A percentile compares a stretch with the other conserved stretches of the same genome.
Evolutionary conservation across 78 protist genomes (phyloP).

Genomic region (Tieghemostelium lacteum): DNA sequence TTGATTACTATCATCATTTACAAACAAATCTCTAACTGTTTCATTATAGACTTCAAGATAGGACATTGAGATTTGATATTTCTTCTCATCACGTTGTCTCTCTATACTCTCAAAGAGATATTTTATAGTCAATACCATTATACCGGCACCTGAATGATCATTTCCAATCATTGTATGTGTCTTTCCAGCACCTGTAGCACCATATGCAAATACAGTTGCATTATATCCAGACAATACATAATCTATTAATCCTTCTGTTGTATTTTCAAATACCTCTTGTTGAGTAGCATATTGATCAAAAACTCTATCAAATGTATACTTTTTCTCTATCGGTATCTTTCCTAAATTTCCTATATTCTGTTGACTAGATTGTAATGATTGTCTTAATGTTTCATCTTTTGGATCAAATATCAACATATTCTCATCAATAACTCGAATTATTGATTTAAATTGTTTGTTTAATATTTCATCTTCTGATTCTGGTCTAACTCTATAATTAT

Average conservation of each 20-base stretch:
- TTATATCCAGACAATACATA: constrained; percentile 87
- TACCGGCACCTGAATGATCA: constrained; percentile 36
- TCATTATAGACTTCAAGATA: constrained; percentile 96
- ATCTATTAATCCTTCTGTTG: constrained; percentile 62
- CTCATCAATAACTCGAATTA: constrained; percentile 50
- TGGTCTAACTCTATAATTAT: constrained; percentile 41
- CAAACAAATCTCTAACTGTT: constrained; percentile 86
- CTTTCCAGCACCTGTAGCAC: constrained; percentile 90
- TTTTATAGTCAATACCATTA: constrained; percentile 92
- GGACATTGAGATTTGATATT: constrained; percentile 65
- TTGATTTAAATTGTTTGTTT: not conserved
- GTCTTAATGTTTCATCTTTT: not conserved
- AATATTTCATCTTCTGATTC: constrained; percentile 58
- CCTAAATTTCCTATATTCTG: not conserved
- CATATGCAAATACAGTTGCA: constrained; percentile 91
- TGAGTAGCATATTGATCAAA: constrained; percentile 72
- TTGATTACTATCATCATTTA: not conserved
- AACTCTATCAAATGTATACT: constrained; percentile 64
- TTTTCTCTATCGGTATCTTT: constrained; percentile 27
- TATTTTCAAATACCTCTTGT: constrained; percentile 73
- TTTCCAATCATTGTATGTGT: constrained; percentile 93
- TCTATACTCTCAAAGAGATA: constrained; percentile 88
- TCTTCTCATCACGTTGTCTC: constrained; percentile 4
- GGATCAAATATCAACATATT: constrained; percentile 70
- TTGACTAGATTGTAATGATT: not conserved